Base-by-base conservation (phyloP, 108 stramenopile species). In the Nitzschia palea region DNA sequence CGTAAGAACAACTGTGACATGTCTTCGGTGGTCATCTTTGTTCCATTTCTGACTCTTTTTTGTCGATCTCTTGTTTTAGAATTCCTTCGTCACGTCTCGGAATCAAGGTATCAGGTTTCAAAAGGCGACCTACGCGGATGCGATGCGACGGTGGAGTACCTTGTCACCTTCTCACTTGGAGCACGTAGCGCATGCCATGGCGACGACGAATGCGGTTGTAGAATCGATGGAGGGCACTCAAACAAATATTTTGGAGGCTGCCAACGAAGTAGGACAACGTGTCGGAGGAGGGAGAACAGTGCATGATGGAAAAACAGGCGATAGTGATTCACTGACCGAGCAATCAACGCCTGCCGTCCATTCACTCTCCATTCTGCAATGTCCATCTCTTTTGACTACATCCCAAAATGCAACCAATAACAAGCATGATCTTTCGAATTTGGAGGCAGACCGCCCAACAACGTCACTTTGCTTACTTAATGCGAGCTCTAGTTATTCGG, bases 71-170 rank as follows among this genome's bases (percentile, higher is more conserved):
- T 51, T 10, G 26, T 66, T 32, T 27, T 57, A 58, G 56, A 62
- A 61, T 3, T 45, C 65, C 9, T 60, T 56, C 15, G 35, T 23
- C 30, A 20, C 28, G 1, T 62, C 63, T n/a, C 50, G 33, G 6
- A 48, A 33, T 20, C 42, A 40, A 5, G 44, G 61, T 15, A 47
- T 36, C 25, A 32, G 10, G 15, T 55, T 63, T 1, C 27, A 40
- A 66, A 69, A 77, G 25, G 76, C 83, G 18, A 84, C 85, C 9
- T 91, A 76, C 62, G 45, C 81, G 15, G 90, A 91, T 66, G 43
- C 84, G 37, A 35, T 59, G 22, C 79, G 90, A 30, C 63, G 76
- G 43, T 86, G 77, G 70, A 53, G 62, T 22, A 59, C 64, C 9
- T n/a, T 79, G 17, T 23, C 69, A 4, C 73, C 82, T 1, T 40